Evolutionary conservation across 139 green algal genomes (phyloP).

Genomic region (Tetraselmis chui): DNA sequence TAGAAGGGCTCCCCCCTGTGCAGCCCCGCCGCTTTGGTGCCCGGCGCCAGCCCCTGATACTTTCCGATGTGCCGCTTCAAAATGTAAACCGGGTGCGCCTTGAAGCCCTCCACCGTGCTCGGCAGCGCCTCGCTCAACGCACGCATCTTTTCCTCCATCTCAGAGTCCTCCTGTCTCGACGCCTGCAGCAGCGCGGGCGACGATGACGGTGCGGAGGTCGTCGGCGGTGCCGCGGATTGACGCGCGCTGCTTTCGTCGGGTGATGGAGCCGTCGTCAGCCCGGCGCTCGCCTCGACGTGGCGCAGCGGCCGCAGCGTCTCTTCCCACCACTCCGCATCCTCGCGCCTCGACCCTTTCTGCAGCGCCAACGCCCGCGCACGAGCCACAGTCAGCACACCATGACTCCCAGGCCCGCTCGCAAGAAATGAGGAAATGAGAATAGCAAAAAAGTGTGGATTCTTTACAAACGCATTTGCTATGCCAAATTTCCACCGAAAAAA

Average conservation of each 20-base stretch:
- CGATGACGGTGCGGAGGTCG: neutral
- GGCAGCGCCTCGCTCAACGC: conserved; percentile 34
- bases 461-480: no score
- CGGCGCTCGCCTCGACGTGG: neutral
- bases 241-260: neutral
- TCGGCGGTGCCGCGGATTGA: neutral
- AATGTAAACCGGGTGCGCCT: conserved; percentile 59
- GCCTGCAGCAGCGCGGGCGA: conserved; percentile 21
- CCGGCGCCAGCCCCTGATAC: conserved; percentile 52
- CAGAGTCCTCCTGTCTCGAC: conserved; percentile 56
- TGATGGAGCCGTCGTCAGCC: neutral
- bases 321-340: conserved; percentile 55
- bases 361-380: no score
- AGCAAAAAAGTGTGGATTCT: no score
- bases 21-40: conserved; percentile 38
- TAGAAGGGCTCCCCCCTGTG: conserved; percentile 71
- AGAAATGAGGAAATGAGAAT: no score
- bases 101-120: conserved; percentile 72
- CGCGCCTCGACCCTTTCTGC: neutral
- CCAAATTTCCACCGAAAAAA: no score
- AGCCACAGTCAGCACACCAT: no score
- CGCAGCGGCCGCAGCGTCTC: conserved; percentile 30
- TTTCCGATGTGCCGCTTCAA: conserved; percentile 73
- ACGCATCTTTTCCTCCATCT: conserved; percentile 42
- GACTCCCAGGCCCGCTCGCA: no score